Percentiles rank a stretch among this genome's conserved stretches.
phyloP scores from a whole-genome alignment of 1,284 basidiomycete genomes.

The Neotropicomus parvogracilis region DNA sequence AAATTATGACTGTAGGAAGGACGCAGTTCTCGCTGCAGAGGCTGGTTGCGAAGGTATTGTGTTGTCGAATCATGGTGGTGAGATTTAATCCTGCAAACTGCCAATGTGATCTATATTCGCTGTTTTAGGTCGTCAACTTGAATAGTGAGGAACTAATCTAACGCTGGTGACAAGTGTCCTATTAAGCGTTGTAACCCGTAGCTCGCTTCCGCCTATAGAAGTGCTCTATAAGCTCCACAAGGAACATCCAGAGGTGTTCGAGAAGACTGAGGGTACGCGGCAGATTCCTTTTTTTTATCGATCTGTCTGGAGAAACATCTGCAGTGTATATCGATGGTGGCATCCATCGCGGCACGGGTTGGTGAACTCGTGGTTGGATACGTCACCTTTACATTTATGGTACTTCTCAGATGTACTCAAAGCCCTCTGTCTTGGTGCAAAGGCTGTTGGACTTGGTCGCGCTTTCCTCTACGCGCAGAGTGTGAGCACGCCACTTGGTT shows the following conservation, averaged over 20 bases:
- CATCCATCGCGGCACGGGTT: conserved; percentile 76
- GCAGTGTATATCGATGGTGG: conserved; percentile 89
- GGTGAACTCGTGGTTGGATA: conserved; percentile 13
- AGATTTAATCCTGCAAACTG: conserved; percentile 25
- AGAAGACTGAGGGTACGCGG: conserved; percentile 58
- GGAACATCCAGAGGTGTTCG: conserved; percentile 73
- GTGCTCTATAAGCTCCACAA: conserved; percentile 71
- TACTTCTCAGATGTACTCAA: conserved; percentile 71
- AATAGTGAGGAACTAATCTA: conserved; percentile 52
- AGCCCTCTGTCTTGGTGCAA: conserved; percentile 87
- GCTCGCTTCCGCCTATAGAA: conserved; percentile 70
- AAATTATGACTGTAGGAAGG: conserved; percentile 38
- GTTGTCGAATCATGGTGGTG: conserved; percentile 89
- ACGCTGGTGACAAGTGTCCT: background rate
- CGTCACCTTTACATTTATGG: background rate
- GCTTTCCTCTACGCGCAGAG: conserved; percentile 91
- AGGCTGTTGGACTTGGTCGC: conserved; percentile 85
- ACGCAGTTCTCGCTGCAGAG: conserved; percentile 86
- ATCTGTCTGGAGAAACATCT: conserved; percentile 1
- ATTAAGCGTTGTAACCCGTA: conserved; percentile 21
- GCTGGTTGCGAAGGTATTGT: conserved; percentile 84
- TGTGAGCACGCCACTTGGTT: conserved; percentile 40
- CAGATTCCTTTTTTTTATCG: background rate
- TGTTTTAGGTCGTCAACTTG: conserved; percentile 69
- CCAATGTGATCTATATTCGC: conserved; percentile 3